Base-by-base conservation (phyloP, 495 filamentous ascomycete species). In the Penicillium longicatenatum region DNA sequence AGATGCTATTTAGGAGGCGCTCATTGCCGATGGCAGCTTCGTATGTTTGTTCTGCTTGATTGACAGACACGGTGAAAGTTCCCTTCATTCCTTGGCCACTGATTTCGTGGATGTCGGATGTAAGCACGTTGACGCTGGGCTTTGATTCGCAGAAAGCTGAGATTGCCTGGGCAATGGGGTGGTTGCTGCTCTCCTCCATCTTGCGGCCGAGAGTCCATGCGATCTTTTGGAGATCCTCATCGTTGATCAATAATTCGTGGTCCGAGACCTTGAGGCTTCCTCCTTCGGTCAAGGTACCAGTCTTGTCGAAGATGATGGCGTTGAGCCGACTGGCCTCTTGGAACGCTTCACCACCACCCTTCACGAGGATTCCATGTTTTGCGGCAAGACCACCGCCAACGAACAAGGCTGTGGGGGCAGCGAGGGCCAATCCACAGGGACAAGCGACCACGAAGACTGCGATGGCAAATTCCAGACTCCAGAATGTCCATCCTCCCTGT, bases 291-390 rank as follows among this genome's bases (percentile, higher is more conserved):
- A 98, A 74, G 1, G 93, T 98, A 0, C 93, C 93, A 0, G 93
- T 98, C 77, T 98, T 98, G 76, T 98, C 93, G 63, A 98, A 97
- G 14, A 97, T 91, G 20, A 97, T 85, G 53, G 86, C 87, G 68
- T 95, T 90, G 7, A 97, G 79, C 4, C 80, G 80, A 60, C 91
- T 95, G 11, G 94, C 92, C 75, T 95, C 92, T 71, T 98, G 90
- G 64, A 98, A 97, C 1, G 94, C 93, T 66, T 96, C 91, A 22
- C 93, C 94, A 17, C 93, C 93, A n/a, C 93, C 93, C 70, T 94
- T 93, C 57, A 92, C 93, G 4, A 98, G 75, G 49, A 98, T 95
- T 6, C 94, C 93, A 65, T 93, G 77, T 61, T 89, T 87, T 4
- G 93, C 93, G 14, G 94, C 93, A 3, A 98, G 70, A 0, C 92